phyloP scores from a whole-genome alignment of 345 rosid species.

The Kandelia obovata region DNA sequence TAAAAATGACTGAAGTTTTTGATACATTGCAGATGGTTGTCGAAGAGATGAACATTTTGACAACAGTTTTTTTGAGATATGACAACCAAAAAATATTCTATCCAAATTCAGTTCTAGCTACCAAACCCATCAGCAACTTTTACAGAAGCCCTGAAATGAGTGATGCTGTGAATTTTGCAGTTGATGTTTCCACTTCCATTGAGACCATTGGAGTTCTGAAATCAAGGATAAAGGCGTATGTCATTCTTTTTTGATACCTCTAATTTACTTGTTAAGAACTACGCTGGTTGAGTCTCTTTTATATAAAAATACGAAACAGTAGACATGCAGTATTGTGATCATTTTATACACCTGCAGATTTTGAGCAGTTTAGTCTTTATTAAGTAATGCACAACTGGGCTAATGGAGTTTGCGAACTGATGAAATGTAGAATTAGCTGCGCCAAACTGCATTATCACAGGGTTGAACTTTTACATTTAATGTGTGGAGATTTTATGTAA shows the following conservation, averaged over 20 bases:
- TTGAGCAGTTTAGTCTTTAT: too few relatives aligned
- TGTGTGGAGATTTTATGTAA: too few relatives aligned
- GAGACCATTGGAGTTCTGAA: constrained; percentile 24
- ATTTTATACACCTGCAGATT: too few relatives aligned
- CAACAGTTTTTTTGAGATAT: constrained; percentile 24
- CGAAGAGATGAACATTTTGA: constrained; percentile 31
- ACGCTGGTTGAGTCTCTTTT: background rate
- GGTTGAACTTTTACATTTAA: too few relatives aligned
- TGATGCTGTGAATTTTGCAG: constrained; percentile 18
- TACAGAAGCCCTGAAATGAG: constrained; percentile 33
- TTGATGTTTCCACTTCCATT: constrained; percentile 25
- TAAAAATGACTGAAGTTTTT: constrained; percentile 8
- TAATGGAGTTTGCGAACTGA: too few relatives aligned
- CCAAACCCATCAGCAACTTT: constrained; percentile 34
- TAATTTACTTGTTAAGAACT: background rate
- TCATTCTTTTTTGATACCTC: background rate
- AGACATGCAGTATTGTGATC: too few relatives aligned
- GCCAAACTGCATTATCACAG: too few relatives aligned
- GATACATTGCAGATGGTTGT: constrained; percentile 24
- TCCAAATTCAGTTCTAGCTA: constrained; percentile 24
- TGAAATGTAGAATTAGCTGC: too few relatives aligned
- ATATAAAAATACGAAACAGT: background rate
- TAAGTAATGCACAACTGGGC: too few relatives aligned
- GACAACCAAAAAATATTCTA: constrained; percentile 30
- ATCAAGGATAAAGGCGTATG: constrained; percentile 21